Evolutionary conservation across 2,329 filamentous ascomycete genomes (phyloP), one percentile per base, ranked within the genome.

Genomic region (Stenocarpella maydis): DNA sequence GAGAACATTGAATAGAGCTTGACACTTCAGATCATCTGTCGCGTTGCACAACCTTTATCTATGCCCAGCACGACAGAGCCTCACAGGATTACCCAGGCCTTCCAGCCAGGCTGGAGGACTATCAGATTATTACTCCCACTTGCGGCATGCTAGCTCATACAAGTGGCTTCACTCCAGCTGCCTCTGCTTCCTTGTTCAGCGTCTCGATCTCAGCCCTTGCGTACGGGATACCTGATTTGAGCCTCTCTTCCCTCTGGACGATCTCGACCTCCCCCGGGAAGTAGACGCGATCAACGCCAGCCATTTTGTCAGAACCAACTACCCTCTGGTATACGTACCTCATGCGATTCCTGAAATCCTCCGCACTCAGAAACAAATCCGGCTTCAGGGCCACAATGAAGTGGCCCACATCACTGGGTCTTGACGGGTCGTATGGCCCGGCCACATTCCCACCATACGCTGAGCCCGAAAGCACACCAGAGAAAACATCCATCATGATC

Each of bases 401-500:
- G 76, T 94, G 92, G 0, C 92, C 92, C 0, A 94, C 92, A 74
- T 94, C 89, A 0, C 90, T 89, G 1, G 88, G 84, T 69, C 84
- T 87, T 0, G 87, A 90, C 3, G 90, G 85, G 75, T 94, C 92
- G 77, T 96, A 96, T 0, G 93, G 93, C 21, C 88, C 88, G 0
- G 90, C 92, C 21, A 96, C 93, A 75, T 92, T 84, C 0, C 92
- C 92, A 0, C 92, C 93, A 79, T 93, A 96, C 0, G 92, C 92
- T 39, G 90, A 91, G 0, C 92, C 93, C 0, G 91, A 93, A 0
- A 96, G 75, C 0, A 92, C 90, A 0, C 92, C 93, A 0, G 92
- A 94, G 76, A 96, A 95, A 2, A 97, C 91, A 76, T 96, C 92
- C 93, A 96, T 96, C 91, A 94, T 95, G 67, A 96, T 88, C 0